These are phyloP conservation scores for Jacaranda copaia DNA, from an alignment of 257 asterid species.

Conservation along the genomic window DNA sequence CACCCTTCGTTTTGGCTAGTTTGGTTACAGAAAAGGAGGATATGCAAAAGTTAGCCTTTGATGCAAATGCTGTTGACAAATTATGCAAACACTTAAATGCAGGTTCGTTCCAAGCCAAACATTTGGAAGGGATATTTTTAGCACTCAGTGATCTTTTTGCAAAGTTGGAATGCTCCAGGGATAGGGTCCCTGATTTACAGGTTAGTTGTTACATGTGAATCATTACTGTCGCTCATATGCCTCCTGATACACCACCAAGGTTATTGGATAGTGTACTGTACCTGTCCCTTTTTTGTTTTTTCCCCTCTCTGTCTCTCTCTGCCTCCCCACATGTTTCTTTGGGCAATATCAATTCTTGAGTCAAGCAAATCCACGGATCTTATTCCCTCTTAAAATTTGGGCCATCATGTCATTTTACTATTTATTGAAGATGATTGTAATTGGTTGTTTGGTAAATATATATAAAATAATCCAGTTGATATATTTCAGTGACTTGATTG, in stretches of 20 bases:
- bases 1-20: constrained; percentile 77
- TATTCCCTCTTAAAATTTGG: too few species aligned
- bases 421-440: background rate
- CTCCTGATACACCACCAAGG: constrained; percentile 21
- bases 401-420: too few species aligned
- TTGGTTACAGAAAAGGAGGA: constrained; percentile 80
- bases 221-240: constrained; percentile 26
- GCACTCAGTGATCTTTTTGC: constrained; percentile 84
- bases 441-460: constrained; percentile 1
- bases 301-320: background rate
- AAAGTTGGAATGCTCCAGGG: constrained; percentile 83
- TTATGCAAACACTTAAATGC: constrained; percentile 61
- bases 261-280: constrained; percentile 1
- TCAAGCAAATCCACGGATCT: constrained; percentile 8
- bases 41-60: constrained; percentile 75
- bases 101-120: constrained; percentile 62
- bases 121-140: constrained; percentile 72
- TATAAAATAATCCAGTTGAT: background rate
- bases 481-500: constrained; percentile 14
- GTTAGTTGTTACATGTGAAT: constrained; percentile 49
- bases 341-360: constrained; percentile 3
- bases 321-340: constrained; percentile 21
- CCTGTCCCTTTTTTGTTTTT: constrained; percentile 24
- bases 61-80: constrained; percentile 65
- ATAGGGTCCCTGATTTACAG: constrained; percentile 69